These are phyloP conservation scores for Coniosporium tulheliwenetii DNA, from an alignment of 2,329 filamentous ascomycete species.

Conservation along the genomic window DNA sequence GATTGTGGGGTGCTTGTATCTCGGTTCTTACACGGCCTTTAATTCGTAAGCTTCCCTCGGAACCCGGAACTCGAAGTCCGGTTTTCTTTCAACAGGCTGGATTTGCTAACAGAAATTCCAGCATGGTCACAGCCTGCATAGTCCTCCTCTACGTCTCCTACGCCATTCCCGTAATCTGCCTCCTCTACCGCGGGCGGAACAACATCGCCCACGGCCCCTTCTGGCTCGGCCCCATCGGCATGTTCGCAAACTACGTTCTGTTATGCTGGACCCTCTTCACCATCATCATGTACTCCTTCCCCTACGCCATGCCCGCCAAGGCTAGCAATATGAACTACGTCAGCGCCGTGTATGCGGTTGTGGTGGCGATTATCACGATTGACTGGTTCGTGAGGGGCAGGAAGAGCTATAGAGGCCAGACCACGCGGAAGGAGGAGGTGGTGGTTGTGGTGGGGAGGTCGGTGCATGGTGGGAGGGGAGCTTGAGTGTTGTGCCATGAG, in stretches of 20 bases:
- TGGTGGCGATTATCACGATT: constrained; percentile 18
- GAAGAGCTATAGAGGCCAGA: constrained; percentile 12
- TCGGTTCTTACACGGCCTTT: constrained; percentile 24
- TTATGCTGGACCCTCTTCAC: constrained; percentile 34
- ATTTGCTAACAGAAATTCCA: constrained; percentile 4
- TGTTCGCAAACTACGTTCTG: constrained; percentile 26
- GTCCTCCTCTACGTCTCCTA: constrained; percentile 23
- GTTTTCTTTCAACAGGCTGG: background rate
- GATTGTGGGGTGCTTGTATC: constrained; percentile 29
- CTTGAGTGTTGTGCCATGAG: no score
- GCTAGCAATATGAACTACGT: constrained; percentile 14
- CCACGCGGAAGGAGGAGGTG: background rate
- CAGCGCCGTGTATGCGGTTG: constrained; percentile 23
- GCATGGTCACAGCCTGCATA: constrained; percentile 27
- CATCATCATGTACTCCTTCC: constrained; percentile 22
- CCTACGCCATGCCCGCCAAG: constrained; percentile 2
- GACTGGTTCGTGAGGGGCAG: constrained; percentile 22
- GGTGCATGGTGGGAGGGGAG: no score
- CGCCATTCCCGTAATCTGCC: constrained; percentile 27
- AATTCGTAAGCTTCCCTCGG: constrained; percentile 16
- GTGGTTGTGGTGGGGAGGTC: background rate
- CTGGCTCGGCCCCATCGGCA: constrained; percentile 28
- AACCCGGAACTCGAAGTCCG: no score
- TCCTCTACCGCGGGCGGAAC: constrained; percentile 28
- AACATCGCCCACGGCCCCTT: constrained; percentile 31